A percentile compares a stretch with the other conserved stretches of the same genome.
These are phyloP conservation scores for Eutrema yunnanense DNA, from an alignment of 345 rosid genomes.

Conservation along the genomic window DNA sequence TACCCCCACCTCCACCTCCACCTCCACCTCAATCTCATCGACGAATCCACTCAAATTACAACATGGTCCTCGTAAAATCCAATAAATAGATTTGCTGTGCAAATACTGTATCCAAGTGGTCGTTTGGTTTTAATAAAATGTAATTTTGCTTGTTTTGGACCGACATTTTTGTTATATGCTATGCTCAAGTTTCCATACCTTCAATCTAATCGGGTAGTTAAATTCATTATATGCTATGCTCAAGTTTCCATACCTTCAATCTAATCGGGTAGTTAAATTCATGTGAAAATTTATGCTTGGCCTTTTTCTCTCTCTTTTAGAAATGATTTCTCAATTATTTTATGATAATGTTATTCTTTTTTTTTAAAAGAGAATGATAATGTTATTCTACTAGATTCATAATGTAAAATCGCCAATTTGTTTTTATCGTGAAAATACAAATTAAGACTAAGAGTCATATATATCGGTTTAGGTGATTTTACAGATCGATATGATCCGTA, in stretches of 20 bases:
- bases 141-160: constrained; percentile 14
- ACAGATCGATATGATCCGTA: neutral
- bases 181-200: neutral
- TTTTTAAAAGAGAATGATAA: neutral
- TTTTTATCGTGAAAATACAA: neutral
- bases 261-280: neutral
- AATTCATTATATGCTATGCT: neutral
- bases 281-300: neutral
- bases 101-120: constrained; percentile 1
- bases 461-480: neutral
- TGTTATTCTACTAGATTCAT: neutral
- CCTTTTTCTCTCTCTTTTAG: neutral
- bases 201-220: neutral
- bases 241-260: neutral
- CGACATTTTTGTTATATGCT: constrained; percentile 1
- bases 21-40: neutral
- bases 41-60: neutral
- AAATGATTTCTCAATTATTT: neutral
- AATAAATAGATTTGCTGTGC: neutral
- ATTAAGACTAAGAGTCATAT: neutral
- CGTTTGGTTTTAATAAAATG: constrained; percentile 8
- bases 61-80: neutral
- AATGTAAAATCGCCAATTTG: neutral
- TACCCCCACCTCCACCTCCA: no score
- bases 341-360: neutral